Evolutionary conservation across 495 filamentous ascomycete genomes (phyloP), one percentile per base, ranked within the genome.

Genomic region (Aspergillus nanangensis): DNA sequence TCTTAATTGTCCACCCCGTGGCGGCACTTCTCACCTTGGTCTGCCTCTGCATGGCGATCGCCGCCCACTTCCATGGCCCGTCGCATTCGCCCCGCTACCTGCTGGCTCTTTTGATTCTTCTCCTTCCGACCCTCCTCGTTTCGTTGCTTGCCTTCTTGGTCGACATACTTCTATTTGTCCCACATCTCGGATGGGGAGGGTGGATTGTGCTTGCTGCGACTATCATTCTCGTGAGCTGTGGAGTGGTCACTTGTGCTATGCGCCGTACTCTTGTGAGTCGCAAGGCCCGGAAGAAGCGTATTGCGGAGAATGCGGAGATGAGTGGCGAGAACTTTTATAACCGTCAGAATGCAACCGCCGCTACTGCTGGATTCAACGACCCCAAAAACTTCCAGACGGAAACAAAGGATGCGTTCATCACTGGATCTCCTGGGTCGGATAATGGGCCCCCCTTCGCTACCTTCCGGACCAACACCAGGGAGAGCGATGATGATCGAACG

Each of bases 231-330:
- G 82, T 88, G 37, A 71, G 87, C 5, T 89, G 85, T 63, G 84
- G 85, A 21, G 79, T 98, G 38, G 82, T 96, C 41, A 91, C 88
- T 8, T 98, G 93, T 60, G 90, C 90, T n/a, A 97, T 97, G 90
- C 86, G 93, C 48, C 83, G 93, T 36, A 95, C 92, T 1, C 72
- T 98, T 9, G 91, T 97, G 41, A 86, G 86, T 58, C 81, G 91
- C 41, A 96, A 96, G 70, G 90, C 92, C 9, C 75, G 91, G 47
- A 90, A 90, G 74, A 89, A 82, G 72, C 80, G 90, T 20, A 95
- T 98, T 57, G 87, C 84, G 1, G 87, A 93, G 55, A 95, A 95
- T 61, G 82, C 90, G 2, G 89, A 95, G 56, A 96, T 95, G 90
- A 97, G 87, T 61, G 90, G 90, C 15, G 79, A 91, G 49, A 91